Conservation (phyloP, 2,329 filamentous ascomycete genomes). For the Furcasterigmium furcatum region DNA sequence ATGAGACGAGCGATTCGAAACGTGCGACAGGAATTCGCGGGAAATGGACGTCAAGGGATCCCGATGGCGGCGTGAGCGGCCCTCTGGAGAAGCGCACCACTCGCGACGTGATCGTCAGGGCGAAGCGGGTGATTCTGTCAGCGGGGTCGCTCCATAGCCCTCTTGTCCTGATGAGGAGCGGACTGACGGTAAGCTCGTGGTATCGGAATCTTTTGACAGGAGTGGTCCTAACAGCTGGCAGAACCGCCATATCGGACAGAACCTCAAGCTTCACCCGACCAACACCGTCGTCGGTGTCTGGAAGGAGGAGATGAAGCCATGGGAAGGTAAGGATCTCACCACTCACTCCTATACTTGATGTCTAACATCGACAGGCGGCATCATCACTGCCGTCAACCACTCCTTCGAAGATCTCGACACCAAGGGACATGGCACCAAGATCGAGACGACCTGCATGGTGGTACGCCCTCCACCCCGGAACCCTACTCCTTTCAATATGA, state of each 20-base stretch:
- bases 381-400: constrained; percentile 74
- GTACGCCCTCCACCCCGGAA: constrained; percentile 27
- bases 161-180: constrained; percentile 72
- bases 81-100: constrained; percentile 41
- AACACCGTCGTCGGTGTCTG: constrained; percentile 58
- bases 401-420: constrained; percentile 80
- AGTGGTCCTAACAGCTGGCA: constrained; percentile 18
- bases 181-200: constrained; percentile 55
- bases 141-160: constrained; percentile 76
- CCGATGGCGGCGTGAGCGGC: constrained; percentile 53
- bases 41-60: constrained; percentile 70
- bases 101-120: constrained; percentile 67
- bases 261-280: constrained; percentile 80
- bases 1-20: constrained; percentile 41
- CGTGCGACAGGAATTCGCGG: constrained; percentile 71
- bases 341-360: background rate
- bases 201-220: background rate
- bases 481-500: background rate
- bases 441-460: constrained; percentile 74
- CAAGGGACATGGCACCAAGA: constrained; percentile 75
- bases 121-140: constrained; percentile 78
- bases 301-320: constrained; percentile 65
- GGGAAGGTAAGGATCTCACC: constrained; percentile 46
- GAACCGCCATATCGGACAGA: constrained; percentile 77
- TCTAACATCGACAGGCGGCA: constrained; percentile 52